Base-by-base conservation (phyloP, 2,329 filamentous ascomycete species). In the Calonectria pauciramosa region DNA sequence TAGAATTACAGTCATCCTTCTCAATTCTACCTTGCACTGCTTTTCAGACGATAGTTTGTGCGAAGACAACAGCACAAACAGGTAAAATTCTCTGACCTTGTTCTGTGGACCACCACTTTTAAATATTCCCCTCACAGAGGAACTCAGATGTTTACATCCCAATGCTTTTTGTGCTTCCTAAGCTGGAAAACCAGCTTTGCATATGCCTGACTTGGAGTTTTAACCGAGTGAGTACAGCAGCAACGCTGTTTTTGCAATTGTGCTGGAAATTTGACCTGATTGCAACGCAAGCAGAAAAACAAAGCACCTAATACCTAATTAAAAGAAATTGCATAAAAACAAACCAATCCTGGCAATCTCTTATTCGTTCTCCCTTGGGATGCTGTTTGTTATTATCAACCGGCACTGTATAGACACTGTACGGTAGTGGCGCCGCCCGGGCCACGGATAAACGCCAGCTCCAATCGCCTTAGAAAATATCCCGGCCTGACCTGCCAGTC, bases 341-440 rank as follows among this genome's bases (percentile, higher is more conserved):
- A 47, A 47, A 14, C 8, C 11, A 56, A 60, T 38, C 26, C 56
- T 20, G 26, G 13, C 56, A 41, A 41, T 16, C 34, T 28, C 56
- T 36, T 41, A 26, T 41, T 60, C 34, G 56, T 26, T 34, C 34
- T 26, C 34, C 16, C 32, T 60, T 36, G 14, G 28, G n/a, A 41
- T 28, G n/a, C 13, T n/a, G 23, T n/a, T 63, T 63, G 56, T 63
- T 63, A 18, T 63, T 63, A 63, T 63, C 56, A 63, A 41, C 26
- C 23, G 23, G 36, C 34, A 63, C 56, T 63, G 56, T 63, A 44
- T 63, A 63, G 20, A 18, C 56, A 63, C 56, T 63, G 56, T 63
- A 30, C 56, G 36, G 8, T 8, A 38, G 56, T 63, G 52, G 52
- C 30, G 56, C 56, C 30, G 56, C 56, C 56, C 36, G 56, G 56